Evolutionary conservation across 768 basidiomycete genomes (phyloP).

Genomic region (Suillus luteus): DNA sequence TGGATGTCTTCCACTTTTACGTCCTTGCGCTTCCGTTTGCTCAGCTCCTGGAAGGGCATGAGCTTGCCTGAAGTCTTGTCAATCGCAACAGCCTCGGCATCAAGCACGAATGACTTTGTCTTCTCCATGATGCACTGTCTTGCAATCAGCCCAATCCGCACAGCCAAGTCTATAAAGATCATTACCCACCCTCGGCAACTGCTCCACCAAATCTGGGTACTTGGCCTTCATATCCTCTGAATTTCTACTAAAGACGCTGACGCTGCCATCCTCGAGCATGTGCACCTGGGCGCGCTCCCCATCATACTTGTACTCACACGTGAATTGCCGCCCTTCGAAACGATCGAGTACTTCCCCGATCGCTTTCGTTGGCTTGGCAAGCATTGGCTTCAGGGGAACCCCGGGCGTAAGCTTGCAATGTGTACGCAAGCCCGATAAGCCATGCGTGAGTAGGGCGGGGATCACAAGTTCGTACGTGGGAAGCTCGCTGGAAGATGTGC

Average conservation of each 20-base stretch:
- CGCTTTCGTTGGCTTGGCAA: slow-evolving; percentile 98
- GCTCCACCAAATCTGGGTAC: slow-evolving; percentile 96
- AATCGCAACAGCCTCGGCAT: slow-evolving; percentile 96
- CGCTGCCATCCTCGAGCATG: slow-evolving; percentile 74
- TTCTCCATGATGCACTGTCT: slow-evolving; percentile 79
- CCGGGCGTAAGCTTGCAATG: slow-evolving; percentile 93
- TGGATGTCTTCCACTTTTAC: slow-evolving; percentile 98
- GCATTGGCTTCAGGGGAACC: slow-evolving; percentile 97
- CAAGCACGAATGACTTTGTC: slow-evolving; percentile 90
- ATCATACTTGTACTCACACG: slow-evolving; percentile 99
- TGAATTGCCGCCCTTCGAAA: slow-evolving; percentile 94
- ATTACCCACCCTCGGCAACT: slow-evolving; percentile 73
- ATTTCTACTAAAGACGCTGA: slow-evolving; percentile 95
- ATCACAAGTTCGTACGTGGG: slow-evolving; percentile 92
- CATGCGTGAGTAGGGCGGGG: slow-evolving; percentile 81
- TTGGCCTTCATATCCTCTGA: slow-evolving; percentile 99
- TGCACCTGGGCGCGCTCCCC: slow-evolving; percentile 98
- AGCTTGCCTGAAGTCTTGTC: slow-evolving; percentile 82
- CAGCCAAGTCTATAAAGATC: not conserved
- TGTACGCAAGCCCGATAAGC: slow-evolving; percentile 67
- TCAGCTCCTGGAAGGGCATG: slow-evolving; percentile 98
- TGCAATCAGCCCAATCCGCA: slow-evolving; percentile 8
- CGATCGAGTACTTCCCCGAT: slow-evolving; percentile 96
- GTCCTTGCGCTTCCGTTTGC: slow-evolving; percentile 93
- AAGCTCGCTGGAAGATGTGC: slow-evolving; percentile 65